Evolutionary conservation across 2,329 filamentous ascomycete species (phyloP).

Genomic region (Alternaria atra): DNA sequence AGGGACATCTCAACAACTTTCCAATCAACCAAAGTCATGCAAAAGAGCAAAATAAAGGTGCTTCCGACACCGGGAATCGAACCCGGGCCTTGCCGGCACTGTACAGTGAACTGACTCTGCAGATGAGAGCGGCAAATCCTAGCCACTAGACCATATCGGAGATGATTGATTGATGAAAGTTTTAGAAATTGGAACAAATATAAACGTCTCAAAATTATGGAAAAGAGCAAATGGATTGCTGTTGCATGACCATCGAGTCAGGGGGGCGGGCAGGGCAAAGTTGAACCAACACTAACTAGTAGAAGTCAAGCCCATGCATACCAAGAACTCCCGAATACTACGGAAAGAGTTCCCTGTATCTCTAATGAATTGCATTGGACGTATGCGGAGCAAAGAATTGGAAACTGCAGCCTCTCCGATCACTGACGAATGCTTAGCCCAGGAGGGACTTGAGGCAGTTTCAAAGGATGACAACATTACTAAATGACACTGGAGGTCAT

Average conservation of each 20-base stretch:
- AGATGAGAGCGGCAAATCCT: constrained; percentile 49
- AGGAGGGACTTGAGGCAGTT: neutral
- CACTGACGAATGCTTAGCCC: neutral
- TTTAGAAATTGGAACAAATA: neutral
- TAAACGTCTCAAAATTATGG: neutral
- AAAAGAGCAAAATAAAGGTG: constrained; percentile 12
- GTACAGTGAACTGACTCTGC: constrained; percentile 28
- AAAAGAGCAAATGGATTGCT: neutral
- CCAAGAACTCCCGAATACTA: neutral
- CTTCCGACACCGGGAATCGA: constrained; percentile 48
- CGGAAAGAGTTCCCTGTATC: neutral
- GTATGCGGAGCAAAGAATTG: neutral
- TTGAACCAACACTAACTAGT: neutral
- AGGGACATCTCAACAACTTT: neutral
- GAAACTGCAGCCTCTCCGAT: neutral
- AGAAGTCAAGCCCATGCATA: neutral
- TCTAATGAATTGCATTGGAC: neutral
- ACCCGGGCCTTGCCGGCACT: constrained; percentile 49
- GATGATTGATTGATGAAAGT: constrained; percentile 16
- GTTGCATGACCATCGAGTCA: neutral
- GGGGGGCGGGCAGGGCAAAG: neutral
- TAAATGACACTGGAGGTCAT: neutral
- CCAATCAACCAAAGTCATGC: no score
- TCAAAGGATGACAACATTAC: neutral
- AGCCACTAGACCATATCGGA: constrained; percentile 41